phyloP scores from a whole-genome alignment of 2,329 filamentous ascomycete species.

The Cordyceps sp. region DNA sequence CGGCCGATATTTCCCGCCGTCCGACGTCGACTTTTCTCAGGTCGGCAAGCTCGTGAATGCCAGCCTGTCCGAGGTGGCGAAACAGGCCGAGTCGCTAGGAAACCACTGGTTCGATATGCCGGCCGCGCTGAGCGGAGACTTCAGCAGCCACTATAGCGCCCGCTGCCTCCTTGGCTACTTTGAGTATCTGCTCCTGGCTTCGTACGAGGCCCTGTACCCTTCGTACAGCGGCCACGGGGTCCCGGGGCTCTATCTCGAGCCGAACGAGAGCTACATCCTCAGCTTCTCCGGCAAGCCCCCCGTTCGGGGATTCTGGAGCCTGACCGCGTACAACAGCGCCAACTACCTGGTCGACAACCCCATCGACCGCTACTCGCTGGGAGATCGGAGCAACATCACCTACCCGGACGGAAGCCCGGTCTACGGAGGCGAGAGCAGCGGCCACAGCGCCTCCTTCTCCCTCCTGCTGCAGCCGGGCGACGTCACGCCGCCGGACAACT shows the following conservation, averaged over 20 bases:
- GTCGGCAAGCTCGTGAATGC: neutral
- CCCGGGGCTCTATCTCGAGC: neutral
- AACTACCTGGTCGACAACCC: conserved; percentile 9
- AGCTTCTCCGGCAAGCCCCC: conserved; percentile 3
- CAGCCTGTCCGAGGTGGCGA: neutral
- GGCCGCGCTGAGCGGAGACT: neutral
- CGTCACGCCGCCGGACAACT: conserved; percentile 9
- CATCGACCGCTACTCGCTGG: conserved; percentile 8
- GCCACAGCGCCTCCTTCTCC: conserved; percentile 7
- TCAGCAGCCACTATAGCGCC: neutral
- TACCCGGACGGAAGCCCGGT: conserved; percentile 8
- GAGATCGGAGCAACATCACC: conserved; percentile 10
- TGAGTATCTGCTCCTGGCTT: neutral
- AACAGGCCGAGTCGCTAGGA: neutral
- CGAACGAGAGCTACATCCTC: conserved; percentile 3
- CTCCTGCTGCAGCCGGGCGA: conserved; percentile 11
- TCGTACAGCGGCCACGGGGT: neutral
- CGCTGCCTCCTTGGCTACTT: neutral
- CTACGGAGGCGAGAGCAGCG: conserved; percentile 1
- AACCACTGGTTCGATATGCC: conserved; percentile 1
- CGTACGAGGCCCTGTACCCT: conserved; percentile 1
- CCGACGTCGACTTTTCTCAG: neutral
- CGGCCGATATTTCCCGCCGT: neutral
- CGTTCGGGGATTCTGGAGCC: conserved; percentile 10
- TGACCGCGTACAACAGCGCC: conserved; percentile 9